Conservation (phyloP, 1,284 basidiomycete genomes). For the Fomitopsis betulina region DNA sequence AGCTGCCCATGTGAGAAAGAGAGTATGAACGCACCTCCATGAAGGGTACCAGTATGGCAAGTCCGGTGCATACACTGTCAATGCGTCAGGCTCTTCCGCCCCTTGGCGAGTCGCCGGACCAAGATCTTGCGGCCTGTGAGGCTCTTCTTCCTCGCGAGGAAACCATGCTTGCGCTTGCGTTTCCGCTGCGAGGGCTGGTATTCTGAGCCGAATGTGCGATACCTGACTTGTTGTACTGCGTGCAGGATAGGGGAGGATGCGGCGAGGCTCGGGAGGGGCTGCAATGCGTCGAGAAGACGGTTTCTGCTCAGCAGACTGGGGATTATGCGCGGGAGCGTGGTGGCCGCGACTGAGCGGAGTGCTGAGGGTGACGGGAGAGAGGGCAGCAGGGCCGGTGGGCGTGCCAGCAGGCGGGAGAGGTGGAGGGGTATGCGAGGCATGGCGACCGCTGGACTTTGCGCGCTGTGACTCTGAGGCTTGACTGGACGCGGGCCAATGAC, state of each 20-base stretch:
- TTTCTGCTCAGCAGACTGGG: constrained; percentile 8
- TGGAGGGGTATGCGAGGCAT: constrained; percentile 26
- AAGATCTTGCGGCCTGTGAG: constrained; percentile 60
- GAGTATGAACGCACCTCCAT: too few relatives aligned
- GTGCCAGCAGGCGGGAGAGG: constrained; percentile 19
- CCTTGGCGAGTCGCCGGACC: constrained; percentile 31
- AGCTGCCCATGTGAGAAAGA: too few relatives aligned
- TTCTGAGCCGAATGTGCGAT: constrained; percentile 58
- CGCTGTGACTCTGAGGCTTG: background rate
- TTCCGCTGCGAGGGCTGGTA: constrained; percentile 89
- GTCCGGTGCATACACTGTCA: constrained; percentile 10
- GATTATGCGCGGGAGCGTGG: constrained; percentile 3
- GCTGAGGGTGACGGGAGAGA: constrained; percentile 5
- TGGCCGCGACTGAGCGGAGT: constrained; percentile 8
- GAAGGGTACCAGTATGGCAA: background rate
- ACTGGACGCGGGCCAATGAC: background rate
- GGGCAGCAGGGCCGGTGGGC: constrained; percentile 15
- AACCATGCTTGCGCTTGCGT: constrained; percentile 86
- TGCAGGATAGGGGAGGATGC: constrained; percentile 6
- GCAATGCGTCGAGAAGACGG: constrained; percentile 1
- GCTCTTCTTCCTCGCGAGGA: constrained; percentile 65
- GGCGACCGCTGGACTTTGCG: constrained; percentile 1
- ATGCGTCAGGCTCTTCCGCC: constrained; percentile 37
- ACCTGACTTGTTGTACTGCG: constrained; percentile 41
- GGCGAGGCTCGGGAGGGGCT: constrained; percentile 4